Evolutionary conservation across 257 asterid species (phyloP), one percentile per base, ranked within the genome.

Genomic region (Osmanthus fragrans): DNA sequence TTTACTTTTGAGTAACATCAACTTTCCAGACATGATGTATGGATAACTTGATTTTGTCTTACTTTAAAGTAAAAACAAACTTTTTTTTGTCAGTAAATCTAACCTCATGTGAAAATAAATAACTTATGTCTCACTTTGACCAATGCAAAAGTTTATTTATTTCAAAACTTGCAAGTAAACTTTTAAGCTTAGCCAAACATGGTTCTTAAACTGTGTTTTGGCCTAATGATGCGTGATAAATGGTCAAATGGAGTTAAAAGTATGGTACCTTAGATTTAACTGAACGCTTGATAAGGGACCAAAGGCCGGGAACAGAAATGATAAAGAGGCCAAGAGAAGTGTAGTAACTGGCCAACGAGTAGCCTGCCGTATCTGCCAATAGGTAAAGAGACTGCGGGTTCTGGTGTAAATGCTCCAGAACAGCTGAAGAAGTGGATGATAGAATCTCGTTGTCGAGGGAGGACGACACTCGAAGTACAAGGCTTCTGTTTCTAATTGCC

Each of bases 221-320:
- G 36, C 69, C 4, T 25, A 63, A 25, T 25, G 69, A 25, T 25
- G 32, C 9, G 1, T 63, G 80, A 40, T 10, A 36, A 51, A 18
- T 51, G 9, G 80, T 33, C 6, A 36, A 51, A 18, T 51, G 9
- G 40, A 80, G 71, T 32, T 5, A 29, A 39, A n/a, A 58, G 27
- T 19, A 34, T 11, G 27, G 56, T 76, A 92, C 97, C 98, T 95
- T 95, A 60, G 99, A 95, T 87, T 95, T 95, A 70, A 93, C 97
- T 5, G 98, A 95, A 19, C 99, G 99, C 82, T 95, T 95, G 81
- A 95, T 93, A 71, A 95, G 98, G 79, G 99, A 95, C 99, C 99
- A 95, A 73, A 95, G 91, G 21, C 99, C 99, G 1, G 97, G 99
- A 80, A 95, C 97, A 0, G 99, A 95, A 83, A 95, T 93, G 79